These are phyloP conservation scores for Paracamarosporium sp. DNA, from an alignment of 2,329 filamentous ascomycete genomes.

Conservation along the genomic window DNA sequence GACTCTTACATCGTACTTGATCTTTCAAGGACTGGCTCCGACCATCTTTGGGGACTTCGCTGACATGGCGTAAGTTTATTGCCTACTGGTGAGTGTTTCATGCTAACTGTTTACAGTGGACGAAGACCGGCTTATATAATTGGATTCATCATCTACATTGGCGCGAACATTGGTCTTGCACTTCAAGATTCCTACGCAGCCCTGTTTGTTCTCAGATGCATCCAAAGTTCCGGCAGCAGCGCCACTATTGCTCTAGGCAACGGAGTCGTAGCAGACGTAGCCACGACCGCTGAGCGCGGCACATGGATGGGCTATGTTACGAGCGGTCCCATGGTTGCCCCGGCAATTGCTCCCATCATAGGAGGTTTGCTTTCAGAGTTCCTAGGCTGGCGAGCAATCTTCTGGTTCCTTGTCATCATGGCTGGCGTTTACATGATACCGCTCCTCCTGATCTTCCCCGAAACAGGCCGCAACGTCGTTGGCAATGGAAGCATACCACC, in stretches of 20 bases:
- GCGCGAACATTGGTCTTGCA: constrained; percentile 34
- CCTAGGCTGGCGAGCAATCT: constrained; percentile 41
- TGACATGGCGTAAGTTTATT: constrained; percentile 40
- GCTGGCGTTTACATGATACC: constrained; percentile 37
- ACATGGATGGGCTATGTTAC: constrained; percentile 60
- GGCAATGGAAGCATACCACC: constrained; percentile 32
- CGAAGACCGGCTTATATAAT: constrained; percentile 58
- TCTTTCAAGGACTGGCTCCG: constrained; percentile 57
- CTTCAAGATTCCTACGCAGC: constrained; percentile 32
- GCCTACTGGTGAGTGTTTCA: neutral
- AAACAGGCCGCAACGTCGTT: constrained; percentile 45
- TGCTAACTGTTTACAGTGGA: constrained; percentile 37
- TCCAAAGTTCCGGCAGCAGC: constrained; percentile 45
- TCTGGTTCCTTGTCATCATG: constrained; percentile 47
- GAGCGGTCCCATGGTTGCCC: constrained; percentile 52
- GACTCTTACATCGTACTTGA: constrained; percentile 56
- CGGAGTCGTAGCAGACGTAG: constrained; percentile 51
- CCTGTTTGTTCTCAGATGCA: constrained; percentile 29
- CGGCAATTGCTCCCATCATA: constrained; percentile 31
- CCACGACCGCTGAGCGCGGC: constrained; percentile 50
- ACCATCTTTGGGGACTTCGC: constrained; percentile 57
- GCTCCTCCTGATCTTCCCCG: constrained; percentile 42
- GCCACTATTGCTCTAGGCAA: constrained; percentile 50
- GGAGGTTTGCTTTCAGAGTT: constrained; percentile 40
- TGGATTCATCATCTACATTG: constrained; percentile 35